Base-by-base conservation (phyloP, 2,329 filamentous ascomycete genomes). In the Diaporthe velutina region DNA sequence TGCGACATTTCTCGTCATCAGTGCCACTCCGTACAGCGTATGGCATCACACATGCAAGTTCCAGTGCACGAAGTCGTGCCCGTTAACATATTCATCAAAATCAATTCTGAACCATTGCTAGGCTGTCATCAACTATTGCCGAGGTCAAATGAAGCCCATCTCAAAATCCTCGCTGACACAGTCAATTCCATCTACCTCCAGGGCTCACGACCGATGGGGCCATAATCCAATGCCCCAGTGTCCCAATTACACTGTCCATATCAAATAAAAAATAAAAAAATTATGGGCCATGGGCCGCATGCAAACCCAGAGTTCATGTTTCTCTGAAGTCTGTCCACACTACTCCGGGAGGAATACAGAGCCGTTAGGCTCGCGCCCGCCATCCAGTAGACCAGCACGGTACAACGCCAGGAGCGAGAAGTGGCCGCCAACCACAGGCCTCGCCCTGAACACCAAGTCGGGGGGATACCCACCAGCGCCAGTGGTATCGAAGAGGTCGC, bases 351-450 rank as follows among this genome's bases (percentile, higher is more conserved):
- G 61, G 3, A 73, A 57, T 15, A 48, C 70, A 38, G 61, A 64
- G 12, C 70, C 30, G 35, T 54, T 64, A 4, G n/a, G n/a, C 42
- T 30, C 45, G 19, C 61, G 22, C 0, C n/a, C 50, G 10, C 48
- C 48, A n/a, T 25, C 50, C 13, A 74, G 48, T 19, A 67, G 10
- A 15, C 71, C 74, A n/a, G 71, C 74, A 5, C 64, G 67, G 25
- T 74, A 71, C 30, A 94, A 83, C 33, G 92, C 89, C 81, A 95
- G 84, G 77, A 93, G 90, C 2, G 92, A 90, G 85, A 93, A 95
- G 83, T 94, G 92, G 2, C 91, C 92, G 5, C 93, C 93, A n/a
- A 92, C 88, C 3, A 94, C 93, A 1, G 93, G 93, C n/a, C 93
- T 83, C 1, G 92, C 92, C 79, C 90, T 91, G 84, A 95, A 95